Evolutionary conservation across 176 grass and related monocot genomes (phyloP).

Genomic region (Thalia dealbata): DNA sequence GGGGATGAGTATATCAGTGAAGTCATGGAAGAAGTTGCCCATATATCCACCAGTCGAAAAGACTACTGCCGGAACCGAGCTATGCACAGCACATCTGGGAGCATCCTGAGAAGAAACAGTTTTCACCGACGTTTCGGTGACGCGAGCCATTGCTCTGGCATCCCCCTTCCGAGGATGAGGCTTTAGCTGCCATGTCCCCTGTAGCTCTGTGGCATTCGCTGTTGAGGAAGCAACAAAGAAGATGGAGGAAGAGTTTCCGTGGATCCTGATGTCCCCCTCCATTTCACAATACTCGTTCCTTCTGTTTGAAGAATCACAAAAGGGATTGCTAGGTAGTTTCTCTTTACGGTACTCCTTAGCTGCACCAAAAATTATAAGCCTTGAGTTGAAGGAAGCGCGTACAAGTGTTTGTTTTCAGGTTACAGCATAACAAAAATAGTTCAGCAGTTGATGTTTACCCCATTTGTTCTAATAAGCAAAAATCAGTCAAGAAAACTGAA

Average conservation of each 20-base stretch:
- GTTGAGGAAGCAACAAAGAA: background rate
- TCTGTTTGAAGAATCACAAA: background rate
- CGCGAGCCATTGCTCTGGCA: slow-evolving; percentile 25
- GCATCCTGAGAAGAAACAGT: slow-evolving; percentile 7
- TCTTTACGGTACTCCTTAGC: background rate
- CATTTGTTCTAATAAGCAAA: background rate
- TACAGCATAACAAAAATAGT: too few relatives aligned
- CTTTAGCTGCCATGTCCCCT: slow-evolving; percentile 40
- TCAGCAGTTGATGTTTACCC: background rate
- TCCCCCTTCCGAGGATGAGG: slow-evolving; percentile 55
- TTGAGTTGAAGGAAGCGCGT: background rate
- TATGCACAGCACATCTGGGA: slow-evolving; percentile 27
- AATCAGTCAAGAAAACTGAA: background rate
- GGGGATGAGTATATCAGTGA: slow-evolving; percentile 62
- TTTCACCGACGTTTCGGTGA: slow-evolving; percentile 33
- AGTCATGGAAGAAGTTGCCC: slow-evolving; percentile 75
- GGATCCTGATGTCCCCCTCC: background rate
- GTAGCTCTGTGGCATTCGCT: background rate
- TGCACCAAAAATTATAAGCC: background rate
- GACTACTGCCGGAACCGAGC: slow-evolving; percentile 33
- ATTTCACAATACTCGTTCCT: background rate
- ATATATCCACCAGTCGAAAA: slow-evolving; percentile 56
- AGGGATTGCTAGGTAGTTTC: background rate
- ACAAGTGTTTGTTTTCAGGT: background rate
- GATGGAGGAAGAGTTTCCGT: background rate